Conservation (phyloP, 148 eudicot genomes). For the Hydrangea macrophylla region DNA sequence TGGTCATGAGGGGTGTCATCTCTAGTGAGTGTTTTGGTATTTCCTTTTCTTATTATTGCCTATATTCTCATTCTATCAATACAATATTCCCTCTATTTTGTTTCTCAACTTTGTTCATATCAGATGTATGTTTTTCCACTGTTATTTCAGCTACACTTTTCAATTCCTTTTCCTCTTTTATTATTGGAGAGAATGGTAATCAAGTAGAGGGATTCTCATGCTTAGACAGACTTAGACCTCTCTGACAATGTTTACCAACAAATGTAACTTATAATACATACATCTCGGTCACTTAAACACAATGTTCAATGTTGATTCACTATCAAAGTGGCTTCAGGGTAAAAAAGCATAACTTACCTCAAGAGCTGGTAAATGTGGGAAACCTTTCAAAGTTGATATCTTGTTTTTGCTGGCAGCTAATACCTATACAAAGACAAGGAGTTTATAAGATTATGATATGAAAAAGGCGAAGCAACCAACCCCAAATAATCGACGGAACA, state of each 20-base stretch:
- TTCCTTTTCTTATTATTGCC: too few relatives aligned
- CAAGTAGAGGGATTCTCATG: background rate
- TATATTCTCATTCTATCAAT: too few relatives aligned
- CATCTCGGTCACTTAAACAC: background rate
- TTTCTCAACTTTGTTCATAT: too few relatives aligned
- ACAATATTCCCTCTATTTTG: too few relatives aligned
- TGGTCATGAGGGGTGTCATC: too few relatives aligned
- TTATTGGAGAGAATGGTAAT: too few relatives aligned
- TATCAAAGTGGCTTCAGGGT: background rate
- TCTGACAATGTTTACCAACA: background rate
- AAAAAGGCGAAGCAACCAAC: slow-evolving; percentile 5
- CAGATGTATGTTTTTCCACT: too few relatives aligned
- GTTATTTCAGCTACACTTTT: too few relatives aligned
- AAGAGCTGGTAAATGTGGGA: slow-evolving; percentile 81
- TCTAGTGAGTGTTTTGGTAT: too few relatives aligned
- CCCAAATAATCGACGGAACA: slow-evolving; percentile 5
- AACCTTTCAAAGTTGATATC: slow-evolving; percentile 84
- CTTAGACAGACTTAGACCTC: too few relatives aligned
- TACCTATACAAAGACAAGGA: slow-evolving; percentile 46
- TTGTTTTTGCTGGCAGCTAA: slow-evolving; percentile 97
- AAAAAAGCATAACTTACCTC: slow-evolving; percentile 56
- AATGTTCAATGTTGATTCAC: background rate
- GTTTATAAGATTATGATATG: slow-evolving; percentile 1
- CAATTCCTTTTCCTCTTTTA: too few relatives aligned
- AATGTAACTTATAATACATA: background rate